phyloP scores from a whole-genome alignment of 352 stramenopile species.

The Phytophthora capsici region DNA sequence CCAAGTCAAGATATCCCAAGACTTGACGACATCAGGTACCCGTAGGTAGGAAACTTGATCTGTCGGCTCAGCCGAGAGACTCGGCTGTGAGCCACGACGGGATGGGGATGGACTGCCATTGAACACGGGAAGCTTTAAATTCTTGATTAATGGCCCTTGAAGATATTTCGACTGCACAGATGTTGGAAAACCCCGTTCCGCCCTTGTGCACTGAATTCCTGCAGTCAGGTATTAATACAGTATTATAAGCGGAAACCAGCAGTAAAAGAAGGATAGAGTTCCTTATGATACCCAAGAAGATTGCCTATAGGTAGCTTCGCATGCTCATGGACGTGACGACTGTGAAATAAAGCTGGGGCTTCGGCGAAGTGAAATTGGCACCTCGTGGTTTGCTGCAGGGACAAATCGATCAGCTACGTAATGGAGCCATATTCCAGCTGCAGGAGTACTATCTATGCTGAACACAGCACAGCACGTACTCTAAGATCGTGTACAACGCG shows the following conservation, averaged over 20 bases:
- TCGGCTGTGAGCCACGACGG: conserved; percentile 23
- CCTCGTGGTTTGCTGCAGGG: no score
- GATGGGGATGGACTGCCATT: conserved; percentile 34
- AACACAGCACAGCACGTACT: conserved; percentile 9
- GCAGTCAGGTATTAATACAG: neutral
- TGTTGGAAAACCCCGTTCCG: conserved; percentile 22
- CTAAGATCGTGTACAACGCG: conserved; percentile 7
- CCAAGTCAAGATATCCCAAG: neutral
- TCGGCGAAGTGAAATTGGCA: neutral
- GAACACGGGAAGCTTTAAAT: conserved; percentile 12
- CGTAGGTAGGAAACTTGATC: conserved; percentile 5
- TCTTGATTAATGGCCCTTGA: conserved; percentile 23
- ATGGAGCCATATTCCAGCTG: neutral
- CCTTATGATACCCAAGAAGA: neutral
- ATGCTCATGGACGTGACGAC: conserved; percentile 1
- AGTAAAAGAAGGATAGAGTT: no score
- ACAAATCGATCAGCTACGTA: neutral
- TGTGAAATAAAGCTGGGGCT: conserved; percentile 6
- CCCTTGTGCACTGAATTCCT: conserved; percentile 10
- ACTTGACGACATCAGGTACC: conserved; percentile 4
- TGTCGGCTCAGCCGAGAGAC: no score
- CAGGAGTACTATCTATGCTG: conserved; percentile 14
- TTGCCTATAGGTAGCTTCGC: neutral
- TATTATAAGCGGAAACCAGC: no score
- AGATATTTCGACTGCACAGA: conserved; percentile 27